Evolutionary conservation across 2,329 filamentous ascomycete genomes (phyloP).

Genomic region (Cucurbitaria berberidis): DNA sequence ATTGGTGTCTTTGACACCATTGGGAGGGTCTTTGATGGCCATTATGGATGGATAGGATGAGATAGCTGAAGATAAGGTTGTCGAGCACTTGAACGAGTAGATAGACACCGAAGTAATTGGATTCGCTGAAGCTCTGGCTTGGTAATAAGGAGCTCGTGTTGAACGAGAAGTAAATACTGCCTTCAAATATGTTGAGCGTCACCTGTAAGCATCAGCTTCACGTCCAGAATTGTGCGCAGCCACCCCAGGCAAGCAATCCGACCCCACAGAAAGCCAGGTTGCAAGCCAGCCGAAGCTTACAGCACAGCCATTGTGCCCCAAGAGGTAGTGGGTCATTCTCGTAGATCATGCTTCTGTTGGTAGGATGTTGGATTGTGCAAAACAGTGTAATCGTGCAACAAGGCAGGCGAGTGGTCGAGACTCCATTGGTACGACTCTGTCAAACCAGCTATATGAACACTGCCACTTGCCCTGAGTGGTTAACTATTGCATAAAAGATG

Average conservation of each 20-base stretch:
- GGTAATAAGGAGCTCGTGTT: not conserved
- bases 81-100: not conserved
- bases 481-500: not conserved
- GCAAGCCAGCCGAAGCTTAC: not conserved
- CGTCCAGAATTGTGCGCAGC: not conserved
- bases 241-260: not conserved
- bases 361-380: not conserved
- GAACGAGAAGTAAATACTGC: not conserved
- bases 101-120: too few relatives aligned
- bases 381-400: too few relatives aligned
- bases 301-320: not conserved
- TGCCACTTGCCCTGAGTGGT: not conserved
- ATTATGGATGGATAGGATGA: constrained; percentile 1
- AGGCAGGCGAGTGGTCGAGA: not conserved
- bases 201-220: not conserved
- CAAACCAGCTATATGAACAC: not conserved
- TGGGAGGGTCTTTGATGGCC: constrained; percentile 1
- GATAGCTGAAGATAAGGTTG: not conserved
- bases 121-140: not conserved
- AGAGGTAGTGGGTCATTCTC: not conserved
- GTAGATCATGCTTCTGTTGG: not conserved
- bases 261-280: not conserved
- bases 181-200: not conserved
- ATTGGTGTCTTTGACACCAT: constrained; percentile 8
- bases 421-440: not conserved